These are phyloP conservation scores for Russula compacta DNA, from an alignment of 768 basidiomycete species.

Conservation along the genomic window DNA sequence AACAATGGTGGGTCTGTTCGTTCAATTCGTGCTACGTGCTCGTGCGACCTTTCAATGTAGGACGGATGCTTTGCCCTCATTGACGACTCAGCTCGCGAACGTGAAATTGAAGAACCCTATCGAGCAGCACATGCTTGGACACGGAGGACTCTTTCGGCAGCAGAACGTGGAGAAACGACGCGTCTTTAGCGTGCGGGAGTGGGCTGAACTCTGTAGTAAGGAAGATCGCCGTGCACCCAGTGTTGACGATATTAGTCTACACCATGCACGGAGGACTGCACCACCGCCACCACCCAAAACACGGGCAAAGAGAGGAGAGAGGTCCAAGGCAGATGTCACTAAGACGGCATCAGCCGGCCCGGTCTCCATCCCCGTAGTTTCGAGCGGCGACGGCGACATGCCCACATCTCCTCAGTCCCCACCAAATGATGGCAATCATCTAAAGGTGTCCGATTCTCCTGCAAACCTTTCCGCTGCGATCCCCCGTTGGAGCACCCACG, in stretches of 20 bases:
- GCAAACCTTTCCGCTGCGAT: background rate
- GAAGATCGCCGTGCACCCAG: constrained; percentile 69
- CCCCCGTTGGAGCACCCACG: background rate
- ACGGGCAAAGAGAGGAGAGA: constrained; percentile 35
- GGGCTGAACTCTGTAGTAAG: constrained; percentile 67
- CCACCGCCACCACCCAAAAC: constrained; percentile 30
- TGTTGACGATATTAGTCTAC: constrained; percentile 54
- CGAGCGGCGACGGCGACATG: background rate
- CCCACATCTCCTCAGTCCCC: constrained; percentile 1
- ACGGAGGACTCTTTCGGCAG: constrained; percentile 78
- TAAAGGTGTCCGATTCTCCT: background rate
- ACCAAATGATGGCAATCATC: background rate
- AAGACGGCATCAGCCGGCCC: constrained; percentile 32
- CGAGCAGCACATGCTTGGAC: constrained; percentile 86
- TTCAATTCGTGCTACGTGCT: constrained; percentile 16
- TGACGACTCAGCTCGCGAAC: constrained; percentile 57
- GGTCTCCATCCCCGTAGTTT: background rate
- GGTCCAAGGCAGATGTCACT: constrained; percentile 32
- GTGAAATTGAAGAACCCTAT: constrained; percentile 87
- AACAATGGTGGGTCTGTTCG: constrained; percentile 65
- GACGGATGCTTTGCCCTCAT: constrained; percentile 62
- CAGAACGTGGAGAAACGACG: constrained; percentile 86
- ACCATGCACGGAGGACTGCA: constrained; percentile 32
- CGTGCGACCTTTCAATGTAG: constrained; percentile 31
- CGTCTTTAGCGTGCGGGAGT: constrained; percentile 78